phyloP scores from a whole-genome alignment of 495 filamentous ascomycete species.

The Penicillium macrosclerotiorum region DNA sequence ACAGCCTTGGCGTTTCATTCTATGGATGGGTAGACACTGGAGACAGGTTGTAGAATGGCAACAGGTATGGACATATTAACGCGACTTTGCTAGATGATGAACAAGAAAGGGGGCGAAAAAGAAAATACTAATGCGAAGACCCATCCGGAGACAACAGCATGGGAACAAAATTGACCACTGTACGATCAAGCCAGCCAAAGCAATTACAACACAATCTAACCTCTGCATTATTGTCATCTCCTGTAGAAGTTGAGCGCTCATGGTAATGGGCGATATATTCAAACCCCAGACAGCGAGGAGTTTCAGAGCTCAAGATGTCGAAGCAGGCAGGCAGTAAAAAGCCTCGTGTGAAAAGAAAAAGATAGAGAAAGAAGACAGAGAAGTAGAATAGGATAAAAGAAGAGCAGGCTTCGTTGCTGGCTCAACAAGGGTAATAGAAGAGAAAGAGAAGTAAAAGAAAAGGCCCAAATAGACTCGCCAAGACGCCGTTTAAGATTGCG shows the following conservation, averaged over 20 bases:
- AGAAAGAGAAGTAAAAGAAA: background rate
- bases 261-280: constrained; percentile 7
- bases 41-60: background rate
- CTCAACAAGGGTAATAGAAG: background rate
- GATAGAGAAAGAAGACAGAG: background rate
- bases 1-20: too few relatives aligned
- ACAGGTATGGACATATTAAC: constrained; percentile 4
- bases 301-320: background rate
- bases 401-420: background rate
- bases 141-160: background rate
- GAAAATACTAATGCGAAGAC: background rate
- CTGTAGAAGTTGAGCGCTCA: too few relatives aligned
- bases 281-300: background rate
- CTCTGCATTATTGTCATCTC: too few relatives aligned
- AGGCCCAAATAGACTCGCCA: constrained; percentile 4
- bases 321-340: background rate
- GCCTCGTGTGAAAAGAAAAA: background rate
- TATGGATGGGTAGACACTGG: too few relatives aligned
- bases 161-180: too few relatives aligned
- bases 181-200: background rate
- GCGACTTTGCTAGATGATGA: background rate
- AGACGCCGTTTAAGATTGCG: constrained; percentile 15
- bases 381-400: background rate
- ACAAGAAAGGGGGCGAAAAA: constrained; percentile 8
- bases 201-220: background rate